Percentiles rank a stretch among this genome's conserved stretches.
Evolutionary conservation across 345 rosid species (phyloP).

Genomic region (Zanthoxylum bungeanum): DNA sequence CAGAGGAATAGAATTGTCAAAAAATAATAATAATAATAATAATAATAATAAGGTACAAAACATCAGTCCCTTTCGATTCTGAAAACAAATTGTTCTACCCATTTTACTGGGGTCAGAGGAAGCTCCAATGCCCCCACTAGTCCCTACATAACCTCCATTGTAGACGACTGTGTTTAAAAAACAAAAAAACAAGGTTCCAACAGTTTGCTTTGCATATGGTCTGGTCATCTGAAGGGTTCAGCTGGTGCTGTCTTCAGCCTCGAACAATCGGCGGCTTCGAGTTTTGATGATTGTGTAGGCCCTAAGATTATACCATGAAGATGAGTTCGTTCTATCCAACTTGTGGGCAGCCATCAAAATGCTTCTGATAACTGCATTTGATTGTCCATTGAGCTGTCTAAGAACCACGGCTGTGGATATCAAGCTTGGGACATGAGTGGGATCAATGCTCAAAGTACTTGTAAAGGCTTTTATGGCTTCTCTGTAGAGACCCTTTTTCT

Average conservation of each 20-base stretch:
- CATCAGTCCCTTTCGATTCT: too few relatives aligned
- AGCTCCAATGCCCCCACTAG: not conserved
- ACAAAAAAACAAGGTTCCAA: not conserved
- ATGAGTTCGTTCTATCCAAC: slow-evolving; percentile 55
- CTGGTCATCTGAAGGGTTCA: slow-evolving; percentile 67
- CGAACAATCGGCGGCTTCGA: slow-evolving; percentile 61
- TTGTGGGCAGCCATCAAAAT: slow-evolving; percentile 62
- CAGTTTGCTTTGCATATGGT: not conserved
- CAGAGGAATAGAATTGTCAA: too few relatives aligned
- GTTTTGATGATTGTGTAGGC: slow-evolving; percentile 40
- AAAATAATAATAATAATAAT: too few relatives aligned
- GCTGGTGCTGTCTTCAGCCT: slow-evolving; percentile 69
- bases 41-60: too few relatives aligned
- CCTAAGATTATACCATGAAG: slow-evolving; percentile 80
- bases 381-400: slow-evolving; percentile 32
- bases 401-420: slow-evolving; percentile 58
- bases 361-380: slow-evolving; percentile 49
- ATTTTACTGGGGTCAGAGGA: not conserved
- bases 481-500: slow-evolving; percentile 49
- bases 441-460: slow-evolving; percentile 57
- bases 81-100: too few relatives aligned
- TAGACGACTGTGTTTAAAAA: not conserved
- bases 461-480: slow-evolving; percentile 54
- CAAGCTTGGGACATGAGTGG: slow-evolving; percentile 61
- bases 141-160: not conserved